Evolutionary conservation across 495 filamentous ascomycete genomes (phyloP).

Genomic region (Penicillium simplicissimum): DNA sequence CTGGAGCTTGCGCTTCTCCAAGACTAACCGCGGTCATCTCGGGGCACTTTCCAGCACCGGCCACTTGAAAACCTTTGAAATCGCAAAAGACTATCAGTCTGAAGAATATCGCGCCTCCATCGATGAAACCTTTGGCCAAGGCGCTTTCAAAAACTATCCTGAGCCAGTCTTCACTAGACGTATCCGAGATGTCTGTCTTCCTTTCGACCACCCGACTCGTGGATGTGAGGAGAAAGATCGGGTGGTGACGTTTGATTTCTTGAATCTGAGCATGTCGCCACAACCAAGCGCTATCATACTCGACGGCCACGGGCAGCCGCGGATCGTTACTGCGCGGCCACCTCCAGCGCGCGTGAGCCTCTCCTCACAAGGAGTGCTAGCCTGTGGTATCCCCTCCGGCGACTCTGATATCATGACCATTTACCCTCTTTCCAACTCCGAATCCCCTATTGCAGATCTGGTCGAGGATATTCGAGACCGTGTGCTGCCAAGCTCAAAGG

Average conservation of each 20-base stretch:
- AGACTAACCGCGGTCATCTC: constrained; percentile 69
- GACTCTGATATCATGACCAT: constrained; percentile 36
- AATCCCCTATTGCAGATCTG: constrained; percentile 32
- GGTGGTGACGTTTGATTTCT: constrained; percentile 86
- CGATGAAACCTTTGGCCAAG: constrained; percentile 43
- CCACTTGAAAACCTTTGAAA: constrained; percentile 72
- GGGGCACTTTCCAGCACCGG: constrained; percentile 77
- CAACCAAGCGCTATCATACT: constrained; percentile 69
- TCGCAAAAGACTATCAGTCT: constrained; percentile 58
- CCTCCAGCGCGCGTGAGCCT: constrained; percentile 53
- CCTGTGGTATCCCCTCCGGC: constrained; percentile 32
- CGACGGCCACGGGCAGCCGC: constrained; percentile 65
- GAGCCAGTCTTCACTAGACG: constrained; percentile 50
- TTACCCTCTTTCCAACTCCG: constrained; percentile 33
- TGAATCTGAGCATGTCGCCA: constrained; percentile 60
- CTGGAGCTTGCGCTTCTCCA: constrained; percentile 78
- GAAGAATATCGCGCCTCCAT: constrained; percentile 45
- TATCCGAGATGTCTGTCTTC: constrained; percentile 47
- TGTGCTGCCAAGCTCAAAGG: constrained; percentile 24
- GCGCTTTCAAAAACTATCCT: constrained; percentile 42
- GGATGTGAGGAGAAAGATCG: constrained; percentile 57
- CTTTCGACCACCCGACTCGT: constrained; percentile 45
- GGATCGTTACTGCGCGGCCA: constrained; percentile 62
- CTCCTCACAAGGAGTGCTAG: constrained; percentile 45
- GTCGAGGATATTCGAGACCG: constrained; percentile 34